These are phyloP conservation scores for Epithele typhae DNA, from an alignment of 768 basidiomycete genomes.

Conservation along the genomic window DNA sequence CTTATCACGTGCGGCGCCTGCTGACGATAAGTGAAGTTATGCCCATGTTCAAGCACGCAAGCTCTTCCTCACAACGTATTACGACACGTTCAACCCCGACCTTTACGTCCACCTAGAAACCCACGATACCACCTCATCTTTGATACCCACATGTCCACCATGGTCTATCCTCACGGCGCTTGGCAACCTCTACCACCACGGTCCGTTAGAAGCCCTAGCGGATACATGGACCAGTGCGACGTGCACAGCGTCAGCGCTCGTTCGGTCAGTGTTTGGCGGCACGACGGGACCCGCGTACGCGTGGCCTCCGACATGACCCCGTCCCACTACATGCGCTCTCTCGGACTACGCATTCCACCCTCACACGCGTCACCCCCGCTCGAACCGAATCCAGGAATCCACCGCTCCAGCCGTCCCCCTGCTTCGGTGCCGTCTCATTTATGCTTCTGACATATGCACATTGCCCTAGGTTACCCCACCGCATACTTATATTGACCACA, in stretches of 20 bases:
- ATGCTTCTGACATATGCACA: too few species aligned
- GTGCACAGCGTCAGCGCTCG: conserved; percentile 30
- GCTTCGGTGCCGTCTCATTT: background rate
- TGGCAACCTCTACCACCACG: conserved; percentile 36
- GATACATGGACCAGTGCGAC: conserved; percentile 37
- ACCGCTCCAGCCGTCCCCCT: too few species aligned
- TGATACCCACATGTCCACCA: conserved; percentile 30
- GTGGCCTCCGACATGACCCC: conserved; percentile 16
- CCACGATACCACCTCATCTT: conserved; percentile 36
- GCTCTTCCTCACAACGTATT: conserved; percentile 69
- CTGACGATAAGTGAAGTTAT: conserved; percentile 31
- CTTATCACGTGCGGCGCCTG: too few species aligned
- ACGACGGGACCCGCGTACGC: conserved; percentile 1
- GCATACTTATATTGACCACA: too few species aligned
- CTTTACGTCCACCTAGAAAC: conserved; percentile 47
- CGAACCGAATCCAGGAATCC: too few species aligned
- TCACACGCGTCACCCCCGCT: too few species aligned
- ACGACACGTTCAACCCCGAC: conserved; percentile 74
- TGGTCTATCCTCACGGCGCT: conserved; percentile 36
- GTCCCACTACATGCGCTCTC: too few species aligned
- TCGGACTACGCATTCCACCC: too few species aligned
- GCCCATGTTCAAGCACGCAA: conserved; percentile 43
- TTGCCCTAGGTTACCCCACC: too few species aligned
- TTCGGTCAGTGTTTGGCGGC: conserved; percentile 37
- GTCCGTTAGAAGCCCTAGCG: conserved; percentile 33